These are phyloP conservation scores for Huntiella omanensis DNA, from an alignment of 2,329 filamentous ascomycete genomes.

Conservation along the genomic window DNA sequence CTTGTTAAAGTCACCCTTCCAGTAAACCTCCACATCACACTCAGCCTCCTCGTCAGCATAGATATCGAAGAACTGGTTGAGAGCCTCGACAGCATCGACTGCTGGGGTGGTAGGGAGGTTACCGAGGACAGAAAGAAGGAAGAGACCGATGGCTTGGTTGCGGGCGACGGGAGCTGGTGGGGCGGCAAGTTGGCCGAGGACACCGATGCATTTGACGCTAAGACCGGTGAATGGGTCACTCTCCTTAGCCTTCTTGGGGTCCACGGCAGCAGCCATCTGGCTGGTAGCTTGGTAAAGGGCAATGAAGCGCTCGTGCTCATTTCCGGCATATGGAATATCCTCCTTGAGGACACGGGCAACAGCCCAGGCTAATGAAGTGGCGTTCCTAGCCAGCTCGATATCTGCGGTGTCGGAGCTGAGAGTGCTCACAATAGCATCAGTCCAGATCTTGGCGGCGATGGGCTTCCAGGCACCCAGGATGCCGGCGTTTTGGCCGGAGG, in stretches of 20 bases:
- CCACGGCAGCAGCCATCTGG: constrained; percentile 14
- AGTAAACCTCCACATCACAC: constrained; percentile 45
- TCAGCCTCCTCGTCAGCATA: constrained; percentile 41
- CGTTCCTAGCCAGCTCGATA: constrained; percentile 39
- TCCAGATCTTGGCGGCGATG: constrained; percentile 37
- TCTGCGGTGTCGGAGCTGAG: constrained; percentile 43
- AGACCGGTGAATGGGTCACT: constrained; percentile 41
- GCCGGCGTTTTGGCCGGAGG: constrained; percentile 30
- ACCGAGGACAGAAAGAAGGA: constrained; percentile 37
- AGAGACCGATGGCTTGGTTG: constrained; percentile 45
- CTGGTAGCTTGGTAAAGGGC: constrained; percentile 40
- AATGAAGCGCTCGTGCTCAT: constrained; percentile 45
- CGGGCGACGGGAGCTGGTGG: constrained; percentile 31
- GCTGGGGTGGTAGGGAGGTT: constrained; percentile 31
- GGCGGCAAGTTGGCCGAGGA: constrained; percentile 43
- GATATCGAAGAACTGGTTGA: constrained; percentile 49
- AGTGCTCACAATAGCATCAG: constrained; percentile 33
- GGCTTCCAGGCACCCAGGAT: constrained; percentile 36
- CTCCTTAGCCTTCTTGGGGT: constrained; percentile 11
- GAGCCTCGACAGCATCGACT: constrained; percentile 42
- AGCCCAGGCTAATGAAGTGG: constrained; percentile 48
- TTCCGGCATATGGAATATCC: constrained; percentile 15
- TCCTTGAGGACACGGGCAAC: constrained; percentile 32
- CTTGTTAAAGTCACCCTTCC: constrained; percentile 38
- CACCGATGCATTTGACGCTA: constrained; percentile 47